A percentile compares a stretch with the other conserved stretches of the same genome.
Evolutionary conservation across 2,329 filamentous ascomycete species (phyloP).

Genomic region (Leptodontidium sp.): DNA sequence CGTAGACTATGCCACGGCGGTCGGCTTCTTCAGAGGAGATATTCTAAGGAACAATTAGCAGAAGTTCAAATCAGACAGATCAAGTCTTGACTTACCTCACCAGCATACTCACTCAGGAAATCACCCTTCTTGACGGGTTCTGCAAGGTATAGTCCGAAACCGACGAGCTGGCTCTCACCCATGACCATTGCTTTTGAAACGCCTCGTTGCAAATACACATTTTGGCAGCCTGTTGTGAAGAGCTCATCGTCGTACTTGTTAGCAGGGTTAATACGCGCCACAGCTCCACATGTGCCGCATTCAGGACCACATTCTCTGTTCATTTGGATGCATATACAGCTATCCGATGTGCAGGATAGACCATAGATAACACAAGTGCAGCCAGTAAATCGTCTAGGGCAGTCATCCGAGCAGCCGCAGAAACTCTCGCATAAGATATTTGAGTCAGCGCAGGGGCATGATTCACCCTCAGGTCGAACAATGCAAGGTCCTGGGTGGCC

Average conservation of each 20-base stretch:
- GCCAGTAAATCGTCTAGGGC: slow-evolving; percentile 70
- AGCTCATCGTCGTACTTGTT: slow-evolving; percentile 68
- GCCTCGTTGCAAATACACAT: slow-evolving; percentile 75
- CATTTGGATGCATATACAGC: slow-evolving; percentile 75
- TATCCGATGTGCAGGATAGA: slow-evolving; percentile 64
- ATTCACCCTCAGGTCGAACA: slow-evolving; percentile 30
- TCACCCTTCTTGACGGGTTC: slow-evolving; percentile 58
- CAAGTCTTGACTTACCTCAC: slow-evolving; percentile 61
- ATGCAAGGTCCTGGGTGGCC: slow-evolving; percentile 74
- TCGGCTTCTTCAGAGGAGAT: slow-evolving; percentile 53
- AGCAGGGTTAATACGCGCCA: slow-evolving; percentile 72
- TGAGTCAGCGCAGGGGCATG: slow-evolving; percentile 69
- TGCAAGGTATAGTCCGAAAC: slow-evolving; percentile 75
- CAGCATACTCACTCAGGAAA: slow-evolving; percentile 84
- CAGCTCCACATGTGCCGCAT: slow-evolving; percentile 74
- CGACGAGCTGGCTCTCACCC: slow-evolving; percentile 73
- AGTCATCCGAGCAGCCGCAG: slow-evolving; percentile 70
- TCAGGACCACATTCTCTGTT: slow-evolving; percentile 84
- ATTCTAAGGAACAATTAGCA: slow-evolving; percentile 53
- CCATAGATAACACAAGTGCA: slow-evolving; percentile 70
- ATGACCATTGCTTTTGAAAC: slow-evolving; percentile 71
- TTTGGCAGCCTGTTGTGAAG: slow-evolving; percentile 70
- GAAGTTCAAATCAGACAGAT: neutral
- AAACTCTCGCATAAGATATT: slow-evolving; percentile 76
- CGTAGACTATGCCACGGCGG: slow-evolving; percentile 47